These are phyloP conservation scores for Starmerella ratchasimensis DNA, from an alignment of 805 yeast species.

Conservation along the genomic window DNA sequence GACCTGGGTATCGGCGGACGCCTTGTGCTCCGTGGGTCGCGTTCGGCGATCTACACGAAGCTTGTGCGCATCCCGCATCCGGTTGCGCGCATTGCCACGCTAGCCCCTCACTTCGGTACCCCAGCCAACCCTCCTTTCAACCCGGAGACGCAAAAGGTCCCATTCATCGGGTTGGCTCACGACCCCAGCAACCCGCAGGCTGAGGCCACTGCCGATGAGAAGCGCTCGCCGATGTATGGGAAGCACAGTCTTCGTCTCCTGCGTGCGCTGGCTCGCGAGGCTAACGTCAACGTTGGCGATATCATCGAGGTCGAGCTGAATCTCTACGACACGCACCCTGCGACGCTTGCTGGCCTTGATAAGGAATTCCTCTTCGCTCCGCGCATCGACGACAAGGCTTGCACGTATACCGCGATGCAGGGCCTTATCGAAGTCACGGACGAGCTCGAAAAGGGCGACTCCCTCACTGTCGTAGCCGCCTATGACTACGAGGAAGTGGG, in stretches of 20 bases:
- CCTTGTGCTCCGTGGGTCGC: constrained; percentile 36
- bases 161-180: constrained; percentile 49
- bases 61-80: constrained; percentile 31
- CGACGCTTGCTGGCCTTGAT: constrained; percentile 61
- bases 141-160: constrained; percentile 67
- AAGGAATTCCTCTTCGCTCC: constrained; percentile 71
- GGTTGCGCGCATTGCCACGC: constrained; percentile 64
- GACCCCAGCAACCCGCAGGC: constrained; percentile 20
- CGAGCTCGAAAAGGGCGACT: constrained; percentile 24
- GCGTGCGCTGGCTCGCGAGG: constrained; percentile 52
- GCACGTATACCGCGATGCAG: constrained; percentile 58
- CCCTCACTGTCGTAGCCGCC: constrained; percentile 41
- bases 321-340: constrained; percentile 68
- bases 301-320: constrained; percentile 62
- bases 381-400: constrained; percentile 71
- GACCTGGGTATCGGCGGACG: constrained; percentile 79
- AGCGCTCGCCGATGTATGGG: constrained; percentile 53
- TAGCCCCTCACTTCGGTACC: constrained; percentile 78
- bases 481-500: constrained; percentile 82
- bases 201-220: constrained; percentile 43
- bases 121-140: constrained; percentile 60
- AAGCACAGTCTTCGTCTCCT: constrained; percentile 55
- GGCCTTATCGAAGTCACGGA: constrained; percentile 40
- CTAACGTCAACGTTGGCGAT: constrained; percentile 45
- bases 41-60: constrained; percentile 23